phyloP scores from a whole-genome alignment of 2,329 filamentous ascomycete species.

The Verticillium longisporum region DNA sequence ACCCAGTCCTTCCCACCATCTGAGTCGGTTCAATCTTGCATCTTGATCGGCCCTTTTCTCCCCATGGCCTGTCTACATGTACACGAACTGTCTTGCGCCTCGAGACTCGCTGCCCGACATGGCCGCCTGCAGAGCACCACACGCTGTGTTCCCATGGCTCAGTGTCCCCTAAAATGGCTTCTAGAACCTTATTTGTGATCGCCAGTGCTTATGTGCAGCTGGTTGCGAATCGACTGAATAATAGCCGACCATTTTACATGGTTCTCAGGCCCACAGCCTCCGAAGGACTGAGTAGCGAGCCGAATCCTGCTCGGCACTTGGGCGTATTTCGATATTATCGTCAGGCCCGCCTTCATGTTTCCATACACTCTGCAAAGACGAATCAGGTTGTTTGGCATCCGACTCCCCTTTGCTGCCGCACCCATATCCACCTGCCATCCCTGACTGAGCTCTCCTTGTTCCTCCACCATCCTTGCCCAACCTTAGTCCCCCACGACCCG shows the following conservation, averaged over 20 bases:
- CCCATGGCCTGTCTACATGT: neutral
- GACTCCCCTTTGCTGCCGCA: neutral
- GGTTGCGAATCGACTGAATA: neutral
- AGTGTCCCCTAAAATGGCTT: neutral
- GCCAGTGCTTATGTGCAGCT: neutral
- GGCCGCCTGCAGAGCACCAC: neutral
- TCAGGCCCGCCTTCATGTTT: neutral
- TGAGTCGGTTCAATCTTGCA: neutral
- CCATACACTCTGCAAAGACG: neutral
- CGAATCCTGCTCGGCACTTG: neutral
- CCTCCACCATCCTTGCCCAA: neutral
- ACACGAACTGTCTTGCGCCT: neutral
- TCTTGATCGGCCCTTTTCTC: constrained; percentile 1
- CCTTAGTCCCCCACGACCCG: neutral
- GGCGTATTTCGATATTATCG: neutral
- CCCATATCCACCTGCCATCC: neutral
- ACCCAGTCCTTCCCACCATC: neutral
- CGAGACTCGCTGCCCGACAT: neutral
- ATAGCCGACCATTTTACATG: neutral
- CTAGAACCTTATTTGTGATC: neutral
- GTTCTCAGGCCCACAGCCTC: neutral
- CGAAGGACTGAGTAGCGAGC: neutral
- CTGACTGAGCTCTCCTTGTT: neutral
- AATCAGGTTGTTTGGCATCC: neutral
- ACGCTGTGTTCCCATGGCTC: neutral